Percentiles rank a stretch among this genome's conserved stretches.
phyloP scores from a whole-genome alignment of 768 basidiomycete genomes.

The Lanmaoa rubissima region DNA sequence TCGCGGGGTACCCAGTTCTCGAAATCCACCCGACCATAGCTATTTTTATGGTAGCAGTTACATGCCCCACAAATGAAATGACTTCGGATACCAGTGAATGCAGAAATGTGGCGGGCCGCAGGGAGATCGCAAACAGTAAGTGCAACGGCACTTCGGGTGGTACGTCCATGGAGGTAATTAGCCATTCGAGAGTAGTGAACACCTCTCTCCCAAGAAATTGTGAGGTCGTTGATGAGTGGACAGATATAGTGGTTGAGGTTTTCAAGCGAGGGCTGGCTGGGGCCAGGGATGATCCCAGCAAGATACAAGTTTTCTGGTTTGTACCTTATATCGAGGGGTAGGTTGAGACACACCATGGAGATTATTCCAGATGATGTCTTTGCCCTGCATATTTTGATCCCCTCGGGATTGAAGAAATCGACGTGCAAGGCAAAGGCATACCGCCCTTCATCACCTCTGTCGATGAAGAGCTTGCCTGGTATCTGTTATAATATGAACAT shows the following conservation, averaged over 20 bases:
- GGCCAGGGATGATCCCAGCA: no score
- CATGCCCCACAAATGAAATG: no score
- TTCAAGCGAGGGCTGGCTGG: no score
- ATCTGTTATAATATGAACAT: no score
- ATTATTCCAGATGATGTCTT: conserved; percentile 21
- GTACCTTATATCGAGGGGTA: conserved; percentile 36
- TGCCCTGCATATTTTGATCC: conserved; percentile 28
- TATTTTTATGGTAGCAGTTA: no score
- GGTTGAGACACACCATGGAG: conserved; percentile 25
- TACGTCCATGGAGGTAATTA: conserved; percentile 15
- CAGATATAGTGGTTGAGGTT: no score
- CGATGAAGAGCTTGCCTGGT: conserved; percentile 3
- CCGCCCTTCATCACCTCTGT: conserved; percentile 20
- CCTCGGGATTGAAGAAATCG: conserved; percentile 38
- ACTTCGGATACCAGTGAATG: no score
- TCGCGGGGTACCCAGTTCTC: no score
- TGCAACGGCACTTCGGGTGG: conserved; percentile 27
- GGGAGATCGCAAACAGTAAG: conserved; percentile 36
- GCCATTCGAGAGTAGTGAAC: conserved; percentile 22
- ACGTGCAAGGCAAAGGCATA: conserved; percentile 33
- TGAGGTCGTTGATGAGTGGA: no score
- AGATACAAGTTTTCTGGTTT: conserved; percentile 41
- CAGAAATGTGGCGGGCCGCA: no score
- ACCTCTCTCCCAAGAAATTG: conserved; percentile 30
- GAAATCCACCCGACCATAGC: no score